Conservation (phyloP, 176 grass and related monocot genomes). For the Olyra latifolia region DNA sequence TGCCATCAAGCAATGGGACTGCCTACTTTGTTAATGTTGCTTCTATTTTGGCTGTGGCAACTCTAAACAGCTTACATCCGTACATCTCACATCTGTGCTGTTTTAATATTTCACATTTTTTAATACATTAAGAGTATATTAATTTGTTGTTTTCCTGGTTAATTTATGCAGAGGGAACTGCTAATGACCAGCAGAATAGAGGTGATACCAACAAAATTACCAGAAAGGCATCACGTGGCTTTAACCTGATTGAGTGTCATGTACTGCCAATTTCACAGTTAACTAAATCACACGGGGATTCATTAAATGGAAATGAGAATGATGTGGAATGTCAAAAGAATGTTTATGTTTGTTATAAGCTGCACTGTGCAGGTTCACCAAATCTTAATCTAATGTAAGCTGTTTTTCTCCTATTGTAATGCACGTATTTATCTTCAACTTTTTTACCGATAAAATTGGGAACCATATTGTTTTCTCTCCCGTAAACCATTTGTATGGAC, state of each 20-base stretch:
- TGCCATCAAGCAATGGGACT: background rate
- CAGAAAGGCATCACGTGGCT: conserved; percentile 64
- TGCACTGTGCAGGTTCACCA: conserved; percentile 45
- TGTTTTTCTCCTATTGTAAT: background rate
- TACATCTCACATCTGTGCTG: conserved; percentile 2
- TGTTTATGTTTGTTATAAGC: conserved; percentile 49
- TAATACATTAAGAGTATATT: background rate
- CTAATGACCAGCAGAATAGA: conserved; percentile 32
- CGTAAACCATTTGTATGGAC: conserved; percentile 5
- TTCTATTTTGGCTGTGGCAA: conserved; percentile 8
- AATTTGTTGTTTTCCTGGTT: background rate
- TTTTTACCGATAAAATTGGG: background rate
- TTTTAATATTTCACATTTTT: background rate
- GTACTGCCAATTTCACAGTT: conserved; percentile 41
- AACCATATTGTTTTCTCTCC: conserved; percentile 17
- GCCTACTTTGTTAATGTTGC: background rate
- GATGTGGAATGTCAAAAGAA: conserved; percentile 45
- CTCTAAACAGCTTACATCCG: background rate
- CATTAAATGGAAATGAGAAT: conserved; percentile 35
- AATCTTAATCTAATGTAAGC: conserved; percentile 78
- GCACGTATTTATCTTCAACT: background rate
- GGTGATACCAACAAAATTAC: conserved; percentile 54
- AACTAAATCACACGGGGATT: conserved; percentile 22
- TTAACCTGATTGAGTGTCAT: conserved; percentile 75
- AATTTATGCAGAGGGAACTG: conserved; percentile 26